Evolutionary conservation across 2,329 filamentous ascomycete genomes (phyloP).

Genomic region (Hyphodiscus sp.): DNA sequence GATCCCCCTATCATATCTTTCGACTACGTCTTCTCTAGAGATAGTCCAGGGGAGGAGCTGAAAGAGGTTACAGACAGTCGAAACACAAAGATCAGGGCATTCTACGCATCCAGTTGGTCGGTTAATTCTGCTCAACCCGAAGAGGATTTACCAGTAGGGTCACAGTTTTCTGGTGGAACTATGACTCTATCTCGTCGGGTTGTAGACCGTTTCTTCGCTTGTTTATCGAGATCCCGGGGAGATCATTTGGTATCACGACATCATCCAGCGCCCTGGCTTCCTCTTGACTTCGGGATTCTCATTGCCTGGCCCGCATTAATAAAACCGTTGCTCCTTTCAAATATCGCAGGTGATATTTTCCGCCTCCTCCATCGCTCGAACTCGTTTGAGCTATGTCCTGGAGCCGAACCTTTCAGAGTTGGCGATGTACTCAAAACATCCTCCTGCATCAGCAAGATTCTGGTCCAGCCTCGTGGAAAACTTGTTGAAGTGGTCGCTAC

Average conservation of each 20-base stretch:
- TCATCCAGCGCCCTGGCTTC: slow-evolving; percentile 91
- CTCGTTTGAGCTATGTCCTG: slow-evolving; percentile 91
- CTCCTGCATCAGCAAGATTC: slow-evolving; percentile 87
- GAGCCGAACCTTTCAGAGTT: slow-evolving; percentile 84
- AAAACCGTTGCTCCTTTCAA: slow-evolving; percentile 95
- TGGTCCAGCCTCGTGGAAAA: slow-evolving; percentile 95
- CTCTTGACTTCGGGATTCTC: slow-evolving; percentile 96
- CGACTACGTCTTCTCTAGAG: slow-evolving; percentile 83
- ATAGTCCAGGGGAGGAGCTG: slow-evolving; percentile 50
- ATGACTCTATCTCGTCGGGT: neutral
- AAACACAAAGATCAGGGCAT: slow-evolving; percentile 95
- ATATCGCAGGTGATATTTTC: slow-evolving; percentile 86
- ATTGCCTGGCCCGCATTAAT: slow-evolving; percentile 96
- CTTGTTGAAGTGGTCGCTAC: slow-evolving; percentile 99
- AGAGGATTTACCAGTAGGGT: neutral
- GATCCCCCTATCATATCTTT: slow-evolving; percentile 57
- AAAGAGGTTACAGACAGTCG: slow-evolving; percentile 88
- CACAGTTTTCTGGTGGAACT: neutral
- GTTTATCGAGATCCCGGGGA: too few relatives aligned
- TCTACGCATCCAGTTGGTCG: slow-evolving; percentile 97
- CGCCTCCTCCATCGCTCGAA: slow-evolving; percentile 95
- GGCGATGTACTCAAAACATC: slow-evolving; percentile 85
- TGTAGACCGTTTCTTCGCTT: neutral
- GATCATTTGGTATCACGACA: slow-evolving; percentile 54
- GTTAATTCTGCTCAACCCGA: slow-evolving; percentile 36